A percentile compares a stretch with the other conserved stretches of the same genome.
Evolutionary conservation across 495 filamentous ascomycete species (phyloP).

Genomic region (Penicillium argentinense): DNA sequence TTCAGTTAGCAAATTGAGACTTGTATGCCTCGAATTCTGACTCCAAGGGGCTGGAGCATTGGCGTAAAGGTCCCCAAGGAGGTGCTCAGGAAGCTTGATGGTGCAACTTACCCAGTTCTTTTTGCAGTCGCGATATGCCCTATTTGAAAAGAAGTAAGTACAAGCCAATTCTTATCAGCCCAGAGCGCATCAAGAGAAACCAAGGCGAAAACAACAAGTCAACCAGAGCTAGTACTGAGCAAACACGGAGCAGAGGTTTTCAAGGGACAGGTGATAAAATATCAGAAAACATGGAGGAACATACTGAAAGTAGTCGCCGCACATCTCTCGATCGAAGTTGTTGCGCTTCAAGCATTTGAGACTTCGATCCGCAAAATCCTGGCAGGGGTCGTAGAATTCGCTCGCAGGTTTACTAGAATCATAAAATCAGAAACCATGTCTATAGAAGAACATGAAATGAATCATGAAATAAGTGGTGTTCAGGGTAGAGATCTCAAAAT

Average conservation of each 20-base stretch:
- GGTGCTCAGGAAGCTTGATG: slow-evolving; percentile 1
- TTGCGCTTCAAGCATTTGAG: slow-evolving; percentile 86
- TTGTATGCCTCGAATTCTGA: background rate
- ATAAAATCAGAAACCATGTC: slow-evolving; percentile 11
- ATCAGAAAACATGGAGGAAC: slow-evolving; percentile 12
- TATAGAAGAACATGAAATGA: background rate
- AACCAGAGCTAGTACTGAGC: background rate
- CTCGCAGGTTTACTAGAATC: slow-evolving; percentile 70
- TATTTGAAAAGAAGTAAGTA: slow-evolving; percentile 29
- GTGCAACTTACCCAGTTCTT: slow-evolving; percentile 76
- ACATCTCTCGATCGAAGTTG: slow-evolving; percentile 80
- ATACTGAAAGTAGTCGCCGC: slow-evolving; percentile 90
- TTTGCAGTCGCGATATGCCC: slow-evolving; percentile 92
- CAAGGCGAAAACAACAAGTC: background rate
- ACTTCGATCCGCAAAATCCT: slow-evolving; percentile 85
- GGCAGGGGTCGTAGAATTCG: slow-evolving; percentile 91
- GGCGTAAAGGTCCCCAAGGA: no score
- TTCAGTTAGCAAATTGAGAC: background rate
- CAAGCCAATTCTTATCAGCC: background rate
- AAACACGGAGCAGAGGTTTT: background rate
- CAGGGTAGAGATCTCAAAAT: no score
- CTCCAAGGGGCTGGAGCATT: no score
- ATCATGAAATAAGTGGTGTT: no score
- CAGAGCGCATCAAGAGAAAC: slow-evolving; percentile 6
- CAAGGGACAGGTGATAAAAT: no score